These are phyloP conservation scores for Schwanniomyces sp. DNA, from an alignment of 805 yeast genomes.

Conservation along the genomic window DNA sequence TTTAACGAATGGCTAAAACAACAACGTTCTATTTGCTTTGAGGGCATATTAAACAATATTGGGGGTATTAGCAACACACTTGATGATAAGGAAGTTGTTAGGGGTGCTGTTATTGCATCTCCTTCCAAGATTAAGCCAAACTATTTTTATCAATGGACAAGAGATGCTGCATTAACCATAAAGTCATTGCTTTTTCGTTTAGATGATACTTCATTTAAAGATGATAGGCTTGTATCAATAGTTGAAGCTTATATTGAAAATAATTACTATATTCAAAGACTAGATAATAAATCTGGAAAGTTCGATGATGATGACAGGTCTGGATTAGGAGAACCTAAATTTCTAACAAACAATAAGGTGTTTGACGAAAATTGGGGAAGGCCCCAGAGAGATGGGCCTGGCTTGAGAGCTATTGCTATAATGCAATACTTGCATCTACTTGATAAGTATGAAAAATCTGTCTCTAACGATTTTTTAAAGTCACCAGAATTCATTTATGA, in stretches of 20 bases:
- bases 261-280: constrained; percentile 60
- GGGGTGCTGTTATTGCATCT: constrained; percentile 82
- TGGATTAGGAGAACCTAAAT: constrained; percentile 92
- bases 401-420: constrained; percentile 69
- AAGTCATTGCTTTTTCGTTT: constrained; percentile 60
- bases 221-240: constrained; percentile 7
- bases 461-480: constrained; percentile 25
- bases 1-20: constrained; percentile 50
- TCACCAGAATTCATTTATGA: constrained; percentile 42
- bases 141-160: constrained; percentile 86
- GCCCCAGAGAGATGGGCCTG: constrained; percentile 96
- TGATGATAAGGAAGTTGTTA: constrained; percentile 35
- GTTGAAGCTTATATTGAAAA: constrained; percentile 66
- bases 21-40: constrained; percentile 44
- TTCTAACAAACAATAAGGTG: constrained; percentile 60
- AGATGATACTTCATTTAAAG: constrained; percentile 33
- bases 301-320: constrained; percentile 39
- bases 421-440: constrained; percentile 52
- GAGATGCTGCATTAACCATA: constrained; percentile 85
- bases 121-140: constrained; percentile 73
- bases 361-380: constrained; percentile 83
- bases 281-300: constrained; percentile 67
- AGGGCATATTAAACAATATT: constrained; percentile 51
- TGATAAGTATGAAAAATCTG: constrained; percentile 20
- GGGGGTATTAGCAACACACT: constrained; percentile 47